Base-by-base conservation (phyloP, 1,139 yeast species). In the Eremothecium cymbalariae region DNA sequence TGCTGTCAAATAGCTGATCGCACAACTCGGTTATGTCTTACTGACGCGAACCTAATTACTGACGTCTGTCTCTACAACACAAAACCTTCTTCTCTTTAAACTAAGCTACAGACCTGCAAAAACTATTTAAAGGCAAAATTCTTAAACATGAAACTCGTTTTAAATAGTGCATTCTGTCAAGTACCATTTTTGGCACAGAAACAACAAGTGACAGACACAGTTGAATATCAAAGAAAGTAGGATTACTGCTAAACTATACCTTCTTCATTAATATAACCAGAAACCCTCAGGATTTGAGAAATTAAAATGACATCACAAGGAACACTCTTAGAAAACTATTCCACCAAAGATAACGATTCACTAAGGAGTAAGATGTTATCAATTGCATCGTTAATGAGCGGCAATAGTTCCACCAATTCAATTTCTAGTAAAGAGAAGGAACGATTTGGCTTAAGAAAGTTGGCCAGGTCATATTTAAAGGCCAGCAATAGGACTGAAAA, bases 381-480 rank as follows among this genome's bases (percentile, higher is more conserved):
- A 27, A 27, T 27, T 27, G 30, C 30, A 8, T 27, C 30, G 12
- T 27, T 27, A 14, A 27, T 27, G 30, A 27, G 30, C 30, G 30
- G 30, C 11, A 31, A 34, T 18, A 31, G 34, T 8, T 24, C 38
- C 6, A 25, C 31, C 9, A 34, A 31, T 21, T 29, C 26, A 18
- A 30, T 18, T 12, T 34, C 38, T 6, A 23, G 34, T 7, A 22
- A 25, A 17, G 35, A 38, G 24, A 42, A 41, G 25, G 52, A 48
- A 18, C 20, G 49, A 9, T 43, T 52, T 37, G 57, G 59, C 1
- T 46, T 54, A 25, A 45, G 57, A 31, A 43, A 47, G 31, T 40
- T 53, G 27, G 57, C 58, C 3, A 48, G 35, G 35, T 36, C 38
- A n/a, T 50, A 51, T 27, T 33, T 54, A 5, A 26, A 37, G 23